Evolutionary conservation across 169 alveolate genomes (phyloP), one percentile per base, ranked within the genome.

Genomic region (Perkinsus olseni): DNA sequence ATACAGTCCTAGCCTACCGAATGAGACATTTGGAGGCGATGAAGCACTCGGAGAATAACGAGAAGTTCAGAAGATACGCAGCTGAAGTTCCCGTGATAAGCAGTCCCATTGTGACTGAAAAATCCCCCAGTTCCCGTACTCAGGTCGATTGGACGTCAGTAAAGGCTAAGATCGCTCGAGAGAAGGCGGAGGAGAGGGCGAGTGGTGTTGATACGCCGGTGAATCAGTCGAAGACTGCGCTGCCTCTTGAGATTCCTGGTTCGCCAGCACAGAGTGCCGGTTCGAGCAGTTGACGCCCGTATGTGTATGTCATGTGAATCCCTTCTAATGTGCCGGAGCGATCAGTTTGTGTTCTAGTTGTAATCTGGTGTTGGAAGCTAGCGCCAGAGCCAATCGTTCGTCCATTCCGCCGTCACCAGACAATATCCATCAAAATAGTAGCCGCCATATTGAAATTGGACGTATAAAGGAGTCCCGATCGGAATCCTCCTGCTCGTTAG

Each of bases 1-100:
- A 97, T 50, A 97, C 98, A 39, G 97, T 97, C 45, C 51, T 97
- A n/a, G 98, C 97, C 24, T 97, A 96, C 93, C 93, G 98, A 91
- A 50, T 95, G 93, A 96, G 95, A 94, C 96, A 95, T 94, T 92
- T 96, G 74, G 95, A 95, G 74, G 91, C 93, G 91, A 94, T 94
- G 82, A 93, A 94, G 62, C 96, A 96, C 94, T 96, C 96, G 94
- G 98, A 97, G 92, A 95, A 93, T 34, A 94, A 93, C 92, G 96
- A 95, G 20, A 96, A 95, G 95, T 97, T 96, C 93, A 91, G 93
- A 91, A 91, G 95, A 74, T 94, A 94, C 45, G 51, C 94, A 21
- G 94, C 95, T 40, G 97, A 96, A 51, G 96, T 95, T 20, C 93
- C 93, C 28, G 74, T 62, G 17, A 24, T 28, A 4, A 62, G 17